A percentile compares a stretch with the other conserved stretches of the same genome.
Evolutionary conservation across 2,329 filamentous ascomycete genomes (phyloP).

Genomic region (Fusarium sp.): DNA sequence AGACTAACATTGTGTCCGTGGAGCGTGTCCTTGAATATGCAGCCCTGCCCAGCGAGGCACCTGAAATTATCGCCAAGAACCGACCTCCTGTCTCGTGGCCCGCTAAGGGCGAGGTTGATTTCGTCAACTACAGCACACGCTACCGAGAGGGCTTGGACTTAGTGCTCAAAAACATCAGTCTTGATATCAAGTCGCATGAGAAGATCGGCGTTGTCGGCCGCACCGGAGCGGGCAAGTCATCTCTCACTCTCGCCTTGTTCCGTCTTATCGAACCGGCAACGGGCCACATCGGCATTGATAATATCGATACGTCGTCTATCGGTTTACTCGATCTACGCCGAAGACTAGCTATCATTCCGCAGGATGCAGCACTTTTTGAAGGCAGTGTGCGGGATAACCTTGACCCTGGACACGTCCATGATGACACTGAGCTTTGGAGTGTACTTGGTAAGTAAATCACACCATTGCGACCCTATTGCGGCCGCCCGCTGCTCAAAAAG

Average conservation of each 20-base stretch:
- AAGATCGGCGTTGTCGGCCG: slow-evolving; percentile 98
- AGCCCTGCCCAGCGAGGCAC: slow-evolving; percentile 88
- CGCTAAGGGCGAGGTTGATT: slow-evolving; percentile 85
- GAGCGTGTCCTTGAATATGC: slow-evolving; percentile 98
- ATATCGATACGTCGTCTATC: slow-evolving; percentile 88
- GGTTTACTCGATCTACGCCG: slow-evolving; percentile 89
- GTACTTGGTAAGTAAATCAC: slow-evolving; percentile 76
- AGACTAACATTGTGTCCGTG: slow-evolving; percentile 99
- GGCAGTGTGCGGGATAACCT: slow-evolving; percentile 94
- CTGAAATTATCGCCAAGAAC: slow-evolving; percentile 90
- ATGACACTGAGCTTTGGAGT: slow-evolving; percentile 97
- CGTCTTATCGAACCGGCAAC: slow-evolving; percentile 90
- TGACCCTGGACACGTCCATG: slow-evolving; percentile 92
- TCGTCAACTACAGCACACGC: slow-evolving; percentile 93
- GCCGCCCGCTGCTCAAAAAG: slow-evolving; percentile 9
- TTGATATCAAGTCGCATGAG: slow-evolving; percentile 95
- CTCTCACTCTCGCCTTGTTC: slow-evolving; percentile 91
- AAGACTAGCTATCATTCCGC: slow-evolving; percentile 94
- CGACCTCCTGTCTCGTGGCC: slow-evolving; percentile 93
- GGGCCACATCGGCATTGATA: slow-evolving; percentile 90
- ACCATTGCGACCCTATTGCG: slow-evolving; percentile 30
- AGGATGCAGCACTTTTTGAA: slow-evolving; percentile 96
- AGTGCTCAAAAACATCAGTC: slow-evolving; percentile 90
- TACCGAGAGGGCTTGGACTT: slow-evolving; percentile 92
- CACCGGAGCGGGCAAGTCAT: slow-evolving; percentile 96